Evolutionary conservation across 345 rosid species (phyloP), one percentile per base, ranked within the genome.

Genomic region (Passiflora organensis): DNA sequence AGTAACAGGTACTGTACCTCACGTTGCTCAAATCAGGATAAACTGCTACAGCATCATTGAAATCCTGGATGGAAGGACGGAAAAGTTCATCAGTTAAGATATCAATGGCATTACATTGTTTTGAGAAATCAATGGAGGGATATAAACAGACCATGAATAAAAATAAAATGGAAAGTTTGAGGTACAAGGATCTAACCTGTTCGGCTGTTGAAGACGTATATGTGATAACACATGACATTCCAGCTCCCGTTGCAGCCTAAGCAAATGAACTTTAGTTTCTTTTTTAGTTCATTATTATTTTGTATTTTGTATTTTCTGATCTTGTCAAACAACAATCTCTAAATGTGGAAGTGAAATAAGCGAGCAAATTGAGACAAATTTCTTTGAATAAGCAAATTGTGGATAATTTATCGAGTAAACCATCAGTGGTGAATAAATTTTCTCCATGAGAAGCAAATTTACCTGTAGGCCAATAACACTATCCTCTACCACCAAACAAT

Each of bases 381-480:
- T n/a, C n/a, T 28, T 2, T 6, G 3, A 43, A 45, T 16, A 2
- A 14, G 36, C 36, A 62, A 32, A 14, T 28, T 9, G 34, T 28
- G 34, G 8, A 28, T 2, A 28, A 28, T n/a, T n/a, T 13, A 25
- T 15, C 13, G 10, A 22, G 34, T 28, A 28, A 28, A 8, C 8
- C 34, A 2, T 28, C 8, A 28, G 34, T 3, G 8, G 34, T 28
- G 34, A 28, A 28, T 28, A 2, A 28, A 28, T 28, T 2, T 28
- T 28, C 43, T 14, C n/a, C 13, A 39, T 39, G 9, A 39, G 13
- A 4, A 14, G 12, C 43, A 20, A 5, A 20, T 51, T 9, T 63
- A 86, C 96, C 83, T 82, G 95, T 21, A 91, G 71, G 25, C 96
- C 96, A 43, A 91, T 91, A 62, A 87, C 93, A 67, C 98, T 91